phyloP scores from a whole-genome alignment of 1,284 basidiomycete genomes.

The Puccinia polysora region DNA sequence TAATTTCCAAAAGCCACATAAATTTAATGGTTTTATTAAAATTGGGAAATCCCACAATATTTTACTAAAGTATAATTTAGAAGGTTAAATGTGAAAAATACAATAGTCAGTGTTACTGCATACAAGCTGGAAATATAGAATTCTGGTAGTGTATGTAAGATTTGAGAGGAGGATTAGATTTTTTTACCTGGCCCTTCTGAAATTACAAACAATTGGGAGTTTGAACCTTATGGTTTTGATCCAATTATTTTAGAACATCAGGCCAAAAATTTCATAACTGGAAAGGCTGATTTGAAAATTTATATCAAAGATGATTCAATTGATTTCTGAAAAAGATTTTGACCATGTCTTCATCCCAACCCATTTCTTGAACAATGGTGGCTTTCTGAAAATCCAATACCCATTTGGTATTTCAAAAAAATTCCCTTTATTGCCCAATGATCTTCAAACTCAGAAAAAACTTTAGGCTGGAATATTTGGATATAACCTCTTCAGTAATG shows the following conservation, averaged over 20 bases:
- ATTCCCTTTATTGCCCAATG: neutral
- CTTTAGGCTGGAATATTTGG: constrained; percentile 11
- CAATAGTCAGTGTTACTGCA: neutral
- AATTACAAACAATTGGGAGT: neutral
- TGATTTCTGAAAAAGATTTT: constrained; percentile 28
- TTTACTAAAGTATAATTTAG: no score
- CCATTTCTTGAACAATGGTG: neutral
- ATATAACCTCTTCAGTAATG: constrained; percentile 1
- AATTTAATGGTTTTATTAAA: no score
- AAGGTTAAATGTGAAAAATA: neutral
- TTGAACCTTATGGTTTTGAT: neutral
- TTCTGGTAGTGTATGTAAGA: neutral
- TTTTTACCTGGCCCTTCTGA: neutral
- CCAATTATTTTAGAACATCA: neutral
- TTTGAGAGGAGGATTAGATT: neutral
- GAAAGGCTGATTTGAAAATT: constrained; percentile 16
- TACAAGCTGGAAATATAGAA: neutral
- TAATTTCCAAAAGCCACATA: no score
- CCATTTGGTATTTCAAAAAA: constrained; percentile 16
- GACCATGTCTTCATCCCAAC: neutral
- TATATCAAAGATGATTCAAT: neutral
- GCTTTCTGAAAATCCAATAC: constrained; percentile 16
- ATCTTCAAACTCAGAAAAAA: constrained; percentile 4
- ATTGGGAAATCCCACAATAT: no score
- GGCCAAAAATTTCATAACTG: constrained; percentile 17